Conservation (phyloP, 2,329 filamentous ascomycete species). For the Fusarium equiseti region DNA sequence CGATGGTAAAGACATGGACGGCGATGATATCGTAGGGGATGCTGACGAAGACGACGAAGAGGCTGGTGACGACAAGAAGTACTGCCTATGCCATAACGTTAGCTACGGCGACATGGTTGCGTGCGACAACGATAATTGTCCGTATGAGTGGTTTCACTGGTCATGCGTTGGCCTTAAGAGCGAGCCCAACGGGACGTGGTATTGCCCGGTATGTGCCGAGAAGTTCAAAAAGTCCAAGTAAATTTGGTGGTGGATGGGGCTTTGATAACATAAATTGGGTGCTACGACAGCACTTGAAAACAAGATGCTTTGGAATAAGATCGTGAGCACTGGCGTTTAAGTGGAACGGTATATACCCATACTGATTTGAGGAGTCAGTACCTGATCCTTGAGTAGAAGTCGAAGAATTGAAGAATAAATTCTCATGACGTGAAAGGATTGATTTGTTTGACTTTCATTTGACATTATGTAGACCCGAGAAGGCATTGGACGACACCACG, state of each 20-base stretch:
- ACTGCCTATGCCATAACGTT: conserved; percentile 85
- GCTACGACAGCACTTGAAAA: conserved; percentile 4
- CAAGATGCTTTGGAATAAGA: not conserved
- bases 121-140: conserved; percentile 85
- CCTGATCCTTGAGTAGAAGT: not conserved
- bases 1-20: conserved; percentile 57
- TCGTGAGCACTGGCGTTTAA: conserved; percentile 28
- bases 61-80: conserved; percentile 81
- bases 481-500: conserved; percentile 69
- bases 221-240: conserved; percentile 59
- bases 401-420: conserved; percentile 6
- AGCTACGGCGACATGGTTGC: conserved; percentile 91
- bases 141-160: conserved; percentile 92
- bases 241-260: not conserved
- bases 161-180: conserved; percentile 76
- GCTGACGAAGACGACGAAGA: conserved; percentile 74
- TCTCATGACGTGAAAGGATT: not conserved
- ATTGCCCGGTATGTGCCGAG: conserved; percentile 71
- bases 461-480: conserved; percentile 46
- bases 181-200: conserved; percentile 76
- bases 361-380: conserved; percentile 21
- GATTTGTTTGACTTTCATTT: not conserved
- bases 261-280: not conserved
- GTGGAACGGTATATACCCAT: conserved; percentile 32
- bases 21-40: conserved; percentile 67